Evolutionary conservation across 257 asterid genomes (phyloP).

Genomic region (Apocynum venetum): DNA sequence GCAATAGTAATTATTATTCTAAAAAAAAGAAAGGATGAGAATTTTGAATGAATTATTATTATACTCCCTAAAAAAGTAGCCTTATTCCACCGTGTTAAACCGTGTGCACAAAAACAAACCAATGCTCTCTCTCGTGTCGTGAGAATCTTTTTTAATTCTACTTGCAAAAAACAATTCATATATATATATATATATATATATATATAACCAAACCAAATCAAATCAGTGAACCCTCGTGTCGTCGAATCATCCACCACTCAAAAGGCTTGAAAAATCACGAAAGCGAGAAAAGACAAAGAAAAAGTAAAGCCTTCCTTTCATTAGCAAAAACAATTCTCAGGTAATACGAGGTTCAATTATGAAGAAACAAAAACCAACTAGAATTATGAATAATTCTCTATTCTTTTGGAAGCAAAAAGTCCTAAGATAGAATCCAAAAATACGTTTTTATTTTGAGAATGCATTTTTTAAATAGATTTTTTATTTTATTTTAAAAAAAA

Average conservation of each 20-base stretch:
- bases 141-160: no score
- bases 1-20: no score
- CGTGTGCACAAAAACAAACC: conserved; percentile 27
- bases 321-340: not conserved
- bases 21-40: no score
- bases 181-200: no score
- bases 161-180: no score
- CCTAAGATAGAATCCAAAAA: conserved; percentile 23
- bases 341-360: conserved; percentile 14
- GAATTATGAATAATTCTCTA: conserved; percentile 10
- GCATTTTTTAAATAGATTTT: not conserved
- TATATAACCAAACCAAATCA: not conserved
- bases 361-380: conserved; percentile 23
- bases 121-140: not conserved
- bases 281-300: not conserved
- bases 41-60: no score
- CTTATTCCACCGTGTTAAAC: no score
- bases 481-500: no score
- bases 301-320: not conserved
- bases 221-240: not conserved
- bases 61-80: no score
- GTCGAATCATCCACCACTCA: conserved; percentile 5
- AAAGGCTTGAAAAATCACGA: not conserved
- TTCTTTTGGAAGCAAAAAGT: conserved; percentile 26
- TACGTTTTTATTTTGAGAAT: not conserved